Evolutionary conservation across 306 rosid species (phyloP), one percentile per base, ranked within the genome.

Genomic region (Cucurbita pepo): DNA sequence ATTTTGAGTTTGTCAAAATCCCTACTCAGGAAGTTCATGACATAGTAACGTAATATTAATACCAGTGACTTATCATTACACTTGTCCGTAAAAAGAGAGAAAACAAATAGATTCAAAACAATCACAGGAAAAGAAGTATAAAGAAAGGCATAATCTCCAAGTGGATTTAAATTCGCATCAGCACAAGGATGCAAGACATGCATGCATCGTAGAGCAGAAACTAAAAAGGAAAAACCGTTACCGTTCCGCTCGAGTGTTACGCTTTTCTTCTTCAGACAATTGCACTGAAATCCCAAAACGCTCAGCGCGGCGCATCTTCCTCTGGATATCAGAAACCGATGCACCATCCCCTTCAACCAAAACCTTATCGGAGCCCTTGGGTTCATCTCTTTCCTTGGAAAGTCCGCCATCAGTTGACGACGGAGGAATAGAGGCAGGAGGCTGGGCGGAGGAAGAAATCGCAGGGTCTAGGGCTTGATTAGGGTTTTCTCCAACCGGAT

Each of bases 231-330:
- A 59, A 58, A 10, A 16, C 6, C 11, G 15, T 47, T 56, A 93
- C 98, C 97, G 89, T 79, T 93, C 96, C 0, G 96, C 96, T 36
- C 98, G 86, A 44, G 97, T 88, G 79, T 93, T 90, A 64, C 96
- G 98, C 81, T 90, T 93, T 73, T 90, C 96, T 75, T 87, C 79
- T 59, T 90, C 94, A 16, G 93, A 84, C 21, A 90, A 69, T 80
- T 90, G 96, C 62, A 89, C 88, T 9, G 94, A 71, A 34, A 93
- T 89, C 8, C 98, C 98, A 44, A 93, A 93, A 45, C 98, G 88
- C 85, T 93, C 96, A 0, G 97, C 98, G 38, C 98, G 91, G 75
- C 88, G 91, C 18, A 87, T 86, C 85, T 93, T 93, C 86, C 89
- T 94, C 83, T 86, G 87, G 66, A 78, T 43, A 72, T 80, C 84